Base-by-base conservation (phyloP, 805 yeast species). In the Yamadazyma tumulicola region DNA sequence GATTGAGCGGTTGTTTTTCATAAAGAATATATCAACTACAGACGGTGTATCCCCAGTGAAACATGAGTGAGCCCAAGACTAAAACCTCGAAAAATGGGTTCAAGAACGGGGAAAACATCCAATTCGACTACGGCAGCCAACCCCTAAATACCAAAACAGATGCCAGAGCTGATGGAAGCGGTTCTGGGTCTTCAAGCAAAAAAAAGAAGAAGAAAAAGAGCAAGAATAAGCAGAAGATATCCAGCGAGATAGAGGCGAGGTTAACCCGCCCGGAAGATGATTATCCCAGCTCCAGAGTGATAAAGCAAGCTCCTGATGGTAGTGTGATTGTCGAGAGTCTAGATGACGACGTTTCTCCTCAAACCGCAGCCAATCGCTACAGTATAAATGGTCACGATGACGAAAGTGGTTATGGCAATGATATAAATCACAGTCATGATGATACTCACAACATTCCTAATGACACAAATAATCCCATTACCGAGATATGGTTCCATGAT, bases 221-320 rank as follows among this genome's bases (percentile, higher is more conserved):
- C 46, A 59, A 55, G 47, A 61, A 57, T 47, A 64, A 56, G 49
- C 56, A 49, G 41, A 52, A 48, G 41, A 32, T 32, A 15, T 33
- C 42, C 5, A 29, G 32, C 14, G 30, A 36, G 11, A 32, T 51
- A 37, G 61, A 71, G 28, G 77, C 75, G 2, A 69, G 76, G 30
- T 46, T 78, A 17, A 72, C 70, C 48, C 67, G 78, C 46, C 76
- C 80, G 10, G 66, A 70, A 25, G 70, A 74, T 22, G 86, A 80
- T 11, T 83, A 83, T 49, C 93, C 93, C 2, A 69, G 74, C 10
- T 80, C 88, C 6, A 57, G 93, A 37, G 78, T 83, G 4, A 77
- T 83, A 29, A 81, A 76, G 45, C 79, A 80, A 46, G 83, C 75
- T 3, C 72, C 80, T 4, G 81, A 84, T 52, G 94, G 94, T 6